These are phyloP conservation scores for barley (Hordeum vulgare) DNA, from an alignment of 176 grass and related monocot species.

Conservation along the genomic window MorexV3_pseudomolecules_assembly NC_058524.1:32472388-32472887, in stretches of 20 bases:
- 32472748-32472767: neutral
- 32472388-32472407: neutral
- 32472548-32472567: neutral
- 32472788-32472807: too few relatives aligned
- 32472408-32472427: slow-evolving; percentile 21
- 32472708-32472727: neutral
- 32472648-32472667: neutral
- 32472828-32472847: neutral
- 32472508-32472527: neutral
- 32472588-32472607: neutral
- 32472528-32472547: neutral
- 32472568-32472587: neutral
- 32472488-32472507: neutral
- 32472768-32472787: neutral
- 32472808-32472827: neutral
- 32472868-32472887: neutral
- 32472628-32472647: neutral
- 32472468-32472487: neutral
- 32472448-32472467: neutral
- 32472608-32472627: too few relatives aligned
- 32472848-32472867: neutral
- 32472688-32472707: neutral
- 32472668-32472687: neutral
- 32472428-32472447: slow-evolving; percentile 1
- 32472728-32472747: neutral